Evolutionary conservation across 768 basidiomycete genomes (phyloP).

Genomic region (Strobilomyces dryophilus): DNA sequence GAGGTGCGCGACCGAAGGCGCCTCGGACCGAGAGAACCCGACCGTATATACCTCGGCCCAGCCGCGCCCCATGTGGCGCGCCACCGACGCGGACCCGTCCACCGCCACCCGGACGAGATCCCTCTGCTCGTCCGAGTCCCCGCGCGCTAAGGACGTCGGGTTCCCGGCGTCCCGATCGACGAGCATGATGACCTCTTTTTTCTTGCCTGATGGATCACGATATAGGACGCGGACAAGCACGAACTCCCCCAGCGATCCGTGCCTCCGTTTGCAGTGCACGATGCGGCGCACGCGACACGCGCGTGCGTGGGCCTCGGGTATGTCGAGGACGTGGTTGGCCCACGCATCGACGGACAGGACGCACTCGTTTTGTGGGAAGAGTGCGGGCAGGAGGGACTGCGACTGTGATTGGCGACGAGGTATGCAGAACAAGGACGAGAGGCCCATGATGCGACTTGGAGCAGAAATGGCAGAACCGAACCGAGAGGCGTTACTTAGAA

Average conservation of each 20-base stretch:
- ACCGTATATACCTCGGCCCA: background rate
- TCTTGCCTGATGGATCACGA: too few relatives aligned
- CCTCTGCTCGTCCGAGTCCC: too few relatives aligned
- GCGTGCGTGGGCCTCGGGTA: background rate
- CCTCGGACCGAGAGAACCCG: background rate
- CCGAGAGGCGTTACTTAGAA: too few relatives aligned
- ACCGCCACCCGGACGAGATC: too few relatives aligned
- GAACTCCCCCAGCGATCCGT: too few relatives aligned
- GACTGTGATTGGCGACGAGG: background rate
- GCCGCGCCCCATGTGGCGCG: too few relatives aligned
- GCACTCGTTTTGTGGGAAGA: background rate
- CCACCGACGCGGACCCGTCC: too few relatives aligned
- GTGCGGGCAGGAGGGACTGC: background rate
- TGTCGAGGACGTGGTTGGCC: background rate
- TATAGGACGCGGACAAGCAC: too few relatives aligned
- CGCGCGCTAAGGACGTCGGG: too few relatives aligned
- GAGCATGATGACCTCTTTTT: too few relatives aligned
- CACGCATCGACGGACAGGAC: background rate
- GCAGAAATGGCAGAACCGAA: too few relatives aligned
- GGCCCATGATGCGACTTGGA: background rate
- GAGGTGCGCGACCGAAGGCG: conserved; percentile 1
- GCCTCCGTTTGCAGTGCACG: conserved; percentile 5
- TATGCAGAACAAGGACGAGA: background rate
- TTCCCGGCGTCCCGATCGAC: too few relatives aligned
- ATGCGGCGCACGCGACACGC: conserved; percentile 3